Conservation (phyloP, 2,329 filamentous ascomycete genomes). For the Verruconis gallopava region DNA sequence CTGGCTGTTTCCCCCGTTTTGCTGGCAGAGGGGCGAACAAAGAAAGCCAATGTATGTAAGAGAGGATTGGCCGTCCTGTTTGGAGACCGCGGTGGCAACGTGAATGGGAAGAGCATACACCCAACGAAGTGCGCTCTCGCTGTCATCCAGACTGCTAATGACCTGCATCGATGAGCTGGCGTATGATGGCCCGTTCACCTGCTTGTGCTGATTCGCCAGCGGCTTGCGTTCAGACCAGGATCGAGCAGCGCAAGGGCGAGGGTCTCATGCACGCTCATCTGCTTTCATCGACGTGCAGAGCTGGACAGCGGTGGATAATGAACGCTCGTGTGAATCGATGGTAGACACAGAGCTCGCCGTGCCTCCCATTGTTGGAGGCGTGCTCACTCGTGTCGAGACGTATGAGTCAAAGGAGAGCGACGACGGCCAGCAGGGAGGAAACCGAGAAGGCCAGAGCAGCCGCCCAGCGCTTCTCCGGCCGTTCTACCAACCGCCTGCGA, state of each 20-base stretch:
- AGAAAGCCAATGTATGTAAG: too few species aligned
- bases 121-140: neutral
- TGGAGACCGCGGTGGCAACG: slow-evolving; percentile 1
- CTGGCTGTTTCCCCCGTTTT: too few species aligned
- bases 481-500: too few species aligned
- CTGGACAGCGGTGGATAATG: neutral
- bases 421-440: too few species aligned
- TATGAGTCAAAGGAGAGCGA: too few species aligned
- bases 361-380: too few species aligned
- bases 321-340: neutral
- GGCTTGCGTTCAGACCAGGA: slow-evolving; percentile 5
- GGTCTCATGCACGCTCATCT: slow-evolving; percentile 1
- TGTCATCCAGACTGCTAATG: neutral
- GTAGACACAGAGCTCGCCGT: too few species aligned
- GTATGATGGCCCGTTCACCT: slow-evolving; percentile 4
- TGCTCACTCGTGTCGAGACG: too few species aligned
- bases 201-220: slow-evolving; percentile 6
- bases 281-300: neutral
- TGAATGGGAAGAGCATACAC: neutral
- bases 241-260: slow-evolving; percentile 1
- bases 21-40: neutral
- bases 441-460: too few species aligned
- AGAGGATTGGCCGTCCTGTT: neutral
- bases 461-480: too few species aligned
- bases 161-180: slow-evolving; percentile 3